Evolutionary conservation across 2,329 filamentous ascomycete genomes (phyloP), one percentile per base, ranked within the genome.

Genomic region (Scorias spongiosa): DNA sequence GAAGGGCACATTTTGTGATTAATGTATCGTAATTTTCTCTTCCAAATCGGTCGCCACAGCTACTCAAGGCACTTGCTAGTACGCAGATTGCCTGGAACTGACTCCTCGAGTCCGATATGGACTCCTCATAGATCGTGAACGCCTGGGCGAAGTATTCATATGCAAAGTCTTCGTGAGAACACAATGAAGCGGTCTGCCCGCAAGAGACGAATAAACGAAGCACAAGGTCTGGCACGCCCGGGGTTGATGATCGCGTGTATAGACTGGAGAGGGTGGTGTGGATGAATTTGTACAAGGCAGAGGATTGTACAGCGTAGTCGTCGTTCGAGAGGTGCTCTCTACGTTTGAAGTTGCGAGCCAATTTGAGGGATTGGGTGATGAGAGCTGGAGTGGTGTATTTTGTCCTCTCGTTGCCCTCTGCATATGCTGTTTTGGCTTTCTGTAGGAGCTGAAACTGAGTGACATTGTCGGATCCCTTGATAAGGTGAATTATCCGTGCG

Each of bases 71-170:
- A 45, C 83, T 85, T 2, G 89, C 86, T 56, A 98, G 87, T 34
- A 95, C 81, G 54, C 88, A 95, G 1, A 98, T 91, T 1, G 91
- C 89, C 66, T 98, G 91, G 69, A 96, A 98, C 61, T 98, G 91
- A 11, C 88, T 89, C 61, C 93, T 81, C 12, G 87, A 94, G 61
- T 98, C 93, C 48, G 86, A 91, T 50, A 98, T 84, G 0, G 86
- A 82, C 63, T 98, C 91, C 60, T 98, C 91, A 59, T 98, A 98
- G 8, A 96, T 86, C 0, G 89, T 96, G 56, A 98, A 98, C 0
- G 91, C 89, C 63, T 98, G 91, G 0, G 91, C 91, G 55, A 95
- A 96, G 68, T 93, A 98, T 60, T 98, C 91, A 62, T 98, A 98
- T 10, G 87, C 84, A 37, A 94, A 86, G 65, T 98, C 91, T 61